phyloP scores from a whole-genome alignment of 495 filamentous ascomycete species.

The Neurospora sp. region DNA sequence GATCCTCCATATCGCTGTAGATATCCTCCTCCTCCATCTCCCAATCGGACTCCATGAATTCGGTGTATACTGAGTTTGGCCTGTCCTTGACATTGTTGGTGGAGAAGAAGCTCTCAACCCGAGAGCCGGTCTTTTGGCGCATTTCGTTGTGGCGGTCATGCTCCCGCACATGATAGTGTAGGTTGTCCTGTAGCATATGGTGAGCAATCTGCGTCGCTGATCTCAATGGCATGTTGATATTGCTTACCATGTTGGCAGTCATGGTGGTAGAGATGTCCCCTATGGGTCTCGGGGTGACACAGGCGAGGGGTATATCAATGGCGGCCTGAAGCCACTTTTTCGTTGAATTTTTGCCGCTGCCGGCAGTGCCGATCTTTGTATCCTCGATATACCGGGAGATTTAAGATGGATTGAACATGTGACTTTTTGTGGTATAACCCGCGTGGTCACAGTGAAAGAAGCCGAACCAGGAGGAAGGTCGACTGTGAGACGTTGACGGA shows the following conservation, averaged over 20 bases:
- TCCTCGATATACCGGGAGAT: not conserved
- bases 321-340: not conserved
- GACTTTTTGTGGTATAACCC: not conserved
- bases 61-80: conserved; percentile 55
- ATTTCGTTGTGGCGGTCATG: conserved; percentile 27
- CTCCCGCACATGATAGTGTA: conserved; percentile 12
- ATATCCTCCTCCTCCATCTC: conserved; percentile 47
- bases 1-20: conserved; percentile 39
- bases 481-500: not conserved
- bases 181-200: conserved; percentile 10
- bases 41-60: conserved; percentile 67
- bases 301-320: not conserved
- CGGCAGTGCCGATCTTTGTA: not conserved
- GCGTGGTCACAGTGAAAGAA: not conserved
- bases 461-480: not conserved
- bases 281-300: not conserved
- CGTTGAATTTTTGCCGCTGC: not conserved
- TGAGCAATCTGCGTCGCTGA: conserved; percentile 7
- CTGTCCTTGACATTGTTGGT: conserved; percentile 30
- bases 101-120: conserved; percentile 35
- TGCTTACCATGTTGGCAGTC: conserved; percentile 11
- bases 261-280: conserved; percentile 9
- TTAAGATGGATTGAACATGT: not conserved
- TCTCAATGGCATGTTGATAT: not conserved
- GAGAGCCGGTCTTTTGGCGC: conserved; percentile 34